Evolutionary conservation across 805 yeast genomes (phyloP).

Genomic region (Lachancea quebecensis): DNA sequence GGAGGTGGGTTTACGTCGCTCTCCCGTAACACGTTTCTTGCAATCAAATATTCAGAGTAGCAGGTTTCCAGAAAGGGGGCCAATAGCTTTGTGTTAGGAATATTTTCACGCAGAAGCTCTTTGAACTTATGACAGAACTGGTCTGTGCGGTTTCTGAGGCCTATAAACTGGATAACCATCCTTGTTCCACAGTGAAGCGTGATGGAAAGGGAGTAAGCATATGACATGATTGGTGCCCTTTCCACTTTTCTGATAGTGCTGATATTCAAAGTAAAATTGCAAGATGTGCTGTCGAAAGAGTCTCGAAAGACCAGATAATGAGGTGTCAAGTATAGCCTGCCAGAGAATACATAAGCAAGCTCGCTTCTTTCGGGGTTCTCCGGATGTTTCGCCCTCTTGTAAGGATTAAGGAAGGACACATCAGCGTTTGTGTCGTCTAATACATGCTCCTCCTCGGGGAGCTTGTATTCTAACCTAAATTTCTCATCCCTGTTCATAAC

Average conservation of each 20-base stretch:
- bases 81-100: constrained; percentile 53
- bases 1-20: constrained; percentile 48
- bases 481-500: constrained; percentile 60
- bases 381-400: constrained; percentile 11
- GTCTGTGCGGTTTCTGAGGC: constrained; percentile 72
- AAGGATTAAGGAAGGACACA: constrained; percentile 32
- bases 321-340: constrained; percentile 65
- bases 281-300: constrained; percentile 57
- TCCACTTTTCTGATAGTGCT: constrained; percentile 80
- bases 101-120: constrained; percentile 51
- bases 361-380: background rate
- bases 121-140: constrained; percentile 67
- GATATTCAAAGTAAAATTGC: constrained; percentile 64
- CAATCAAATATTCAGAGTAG: constrained; percentile 80
- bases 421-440: constrained; percentile 66
- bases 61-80: constrained; percentile 61
- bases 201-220: constrained; percentile 71
- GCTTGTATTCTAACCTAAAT: constrained; percentile 56
- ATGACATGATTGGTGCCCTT: constrained; percentile 67
- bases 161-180: constrained; percentile 66
- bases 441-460: constrained; percentile 67
- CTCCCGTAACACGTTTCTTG: constrained; percentile 35
- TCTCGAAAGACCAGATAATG: constrained; percentile 73
- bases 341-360: constrained; percentile 40
- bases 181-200: constrained; percentile 59